phyloP scores from a whole-genome alignment of 768 basidiomycete species.

The Boletellus sp. region DNA sequence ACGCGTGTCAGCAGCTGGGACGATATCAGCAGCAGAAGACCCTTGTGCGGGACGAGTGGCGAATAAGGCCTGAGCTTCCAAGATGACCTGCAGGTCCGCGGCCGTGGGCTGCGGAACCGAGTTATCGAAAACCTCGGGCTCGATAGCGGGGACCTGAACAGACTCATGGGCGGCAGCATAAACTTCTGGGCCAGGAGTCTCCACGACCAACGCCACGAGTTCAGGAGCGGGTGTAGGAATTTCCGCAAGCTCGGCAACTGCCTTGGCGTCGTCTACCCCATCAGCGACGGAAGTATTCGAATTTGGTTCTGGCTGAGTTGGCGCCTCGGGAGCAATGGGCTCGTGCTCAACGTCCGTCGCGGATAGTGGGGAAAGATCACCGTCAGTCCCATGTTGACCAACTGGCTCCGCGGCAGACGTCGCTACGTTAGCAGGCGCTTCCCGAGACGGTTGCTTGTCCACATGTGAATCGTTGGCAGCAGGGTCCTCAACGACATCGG shows the following conservation, averaged over 20 bases:
- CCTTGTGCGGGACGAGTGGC: neutral
- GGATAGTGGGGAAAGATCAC: constrained; percentile 1
- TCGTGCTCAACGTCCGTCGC: neutral
- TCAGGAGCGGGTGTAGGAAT: constrained; percentile 13
- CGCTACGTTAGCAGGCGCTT: constrained; percentile 4
- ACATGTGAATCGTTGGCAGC: constrained; percentile 4
- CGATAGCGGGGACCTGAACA: neutral
- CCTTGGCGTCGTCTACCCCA: constrained; percentile 11
- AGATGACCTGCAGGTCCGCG: constrained; percentile 5
- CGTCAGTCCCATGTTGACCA: neutral
- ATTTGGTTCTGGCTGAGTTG: constrained; percentile 9
- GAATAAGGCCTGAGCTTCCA: neutral
- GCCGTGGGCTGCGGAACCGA: neutral
- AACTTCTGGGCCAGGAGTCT: constrained; percentile 12
- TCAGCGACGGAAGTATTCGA: neutral
- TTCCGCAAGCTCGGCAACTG: constrained; percentile 8
- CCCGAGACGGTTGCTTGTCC: constrained; percentile 4
- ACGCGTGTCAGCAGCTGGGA: neutral
- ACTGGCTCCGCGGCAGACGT: constrained; percentile 8
- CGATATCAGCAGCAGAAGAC: neutral
- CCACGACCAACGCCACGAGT: constrained; percentile 10
- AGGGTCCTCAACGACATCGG: neutral
- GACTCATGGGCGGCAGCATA: neutral
- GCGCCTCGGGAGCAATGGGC: constrained; percentile 9
- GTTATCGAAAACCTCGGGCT: neutral